Conservation (phyloP, 768 basidiomycete genomes). For the Boletus pseudopeckii region DNA sequence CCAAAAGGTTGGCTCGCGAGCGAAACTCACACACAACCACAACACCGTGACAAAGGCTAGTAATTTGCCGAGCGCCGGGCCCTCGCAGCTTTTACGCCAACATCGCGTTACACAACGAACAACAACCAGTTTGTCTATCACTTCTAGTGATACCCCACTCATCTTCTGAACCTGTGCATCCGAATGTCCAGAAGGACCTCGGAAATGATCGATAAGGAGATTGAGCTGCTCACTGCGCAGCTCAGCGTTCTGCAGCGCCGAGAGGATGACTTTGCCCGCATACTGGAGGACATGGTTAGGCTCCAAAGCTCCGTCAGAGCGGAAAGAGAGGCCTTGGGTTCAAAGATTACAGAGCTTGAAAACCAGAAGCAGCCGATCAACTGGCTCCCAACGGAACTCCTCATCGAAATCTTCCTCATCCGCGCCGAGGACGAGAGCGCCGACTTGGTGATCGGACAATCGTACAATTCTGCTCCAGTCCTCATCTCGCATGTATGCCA, state of each 20-base stretch:
- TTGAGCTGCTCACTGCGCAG: constrained; percentile 37
- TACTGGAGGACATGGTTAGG: constrained; percentile 39
- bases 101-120: not conserved
- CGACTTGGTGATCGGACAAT: constrained; percentile 22
- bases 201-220: constrained; percentile 35
- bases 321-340: constrained; percentile 34
- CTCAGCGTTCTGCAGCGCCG: constrained; percentile 35
- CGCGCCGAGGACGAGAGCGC: constrained; percentile 24
- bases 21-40: too few relatives aligned
- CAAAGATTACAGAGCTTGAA: constrained; percentile 34
- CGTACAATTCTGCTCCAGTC: constrained; percentile 35
- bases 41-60: not conserved
- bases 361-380: constrained; percentile 44
- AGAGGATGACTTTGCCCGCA: constrained; percentile 39
- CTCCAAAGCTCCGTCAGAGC: constrained; percentile 35
- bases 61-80: not conserved
- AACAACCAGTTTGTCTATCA: not conserved
- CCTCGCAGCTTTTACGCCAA: not conserved
- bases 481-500: constrained; percentile 47
- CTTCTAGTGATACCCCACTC: not conserved
- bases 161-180: not conserved
- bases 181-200: constrained; percentile 21
- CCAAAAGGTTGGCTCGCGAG: too few relatives aligned
- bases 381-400: constrained; percentile 49
- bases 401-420: constrained; percentile 42